Evolutionary conservation across 192 early-diverging fungal species (phyloP).

Genomic region (Geosiphon pyriformis): DNA sequence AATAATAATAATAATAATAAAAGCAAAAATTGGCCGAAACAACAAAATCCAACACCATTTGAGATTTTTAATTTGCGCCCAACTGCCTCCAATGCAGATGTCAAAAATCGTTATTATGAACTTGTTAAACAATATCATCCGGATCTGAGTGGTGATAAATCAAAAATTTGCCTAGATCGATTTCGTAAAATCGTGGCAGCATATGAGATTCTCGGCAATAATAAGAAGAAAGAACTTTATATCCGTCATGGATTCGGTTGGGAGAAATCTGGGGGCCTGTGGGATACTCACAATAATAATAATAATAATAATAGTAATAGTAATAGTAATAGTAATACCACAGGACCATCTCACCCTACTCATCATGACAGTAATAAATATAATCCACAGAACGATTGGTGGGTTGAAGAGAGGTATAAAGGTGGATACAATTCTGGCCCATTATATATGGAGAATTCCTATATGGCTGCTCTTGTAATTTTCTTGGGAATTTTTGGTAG

Average conservation of each 20-base stretch:
- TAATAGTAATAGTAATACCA: neutral
- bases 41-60: constrained; percentile 23
- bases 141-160: constrained; percentile 19
- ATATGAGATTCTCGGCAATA: constrained; percentile 30
- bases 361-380: constrained; percentile 10
- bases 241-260: constrained; percentile 27
- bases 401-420: constrained; percentile 19
- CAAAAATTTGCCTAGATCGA: neutral
- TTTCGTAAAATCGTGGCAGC: constrained; percentile 30
- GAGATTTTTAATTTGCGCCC: constrained; percentile 23
- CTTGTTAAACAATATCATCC: constrained; percentile 32
- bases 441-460: constrained; percentile 27
- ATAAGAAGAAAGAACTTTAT: constrained; percentile 19
- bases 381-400: constrained; percentile 12
- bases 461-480: constrained; percentile 24
- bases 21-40: neutral
- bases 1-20: neutral
- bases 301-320: neutral
- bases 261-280: constrained; percentile 5
- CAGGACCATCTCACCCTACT: constrained; percentile 4
- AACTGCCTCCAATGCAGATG: constrained; percentile 15
- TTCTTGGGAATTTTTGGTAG: constrained; percentile 10
- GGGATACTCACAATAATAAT: neutral
- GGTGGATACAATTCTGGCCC: constrained; percentile 20
- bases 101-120: constrained; percentile 32